These are phyloP conservation scores for Ilyonectria sp. DNA, from an alignment of 2,329 filamentous ascomycete genomes.

Conservation along the genomic window DNA sequence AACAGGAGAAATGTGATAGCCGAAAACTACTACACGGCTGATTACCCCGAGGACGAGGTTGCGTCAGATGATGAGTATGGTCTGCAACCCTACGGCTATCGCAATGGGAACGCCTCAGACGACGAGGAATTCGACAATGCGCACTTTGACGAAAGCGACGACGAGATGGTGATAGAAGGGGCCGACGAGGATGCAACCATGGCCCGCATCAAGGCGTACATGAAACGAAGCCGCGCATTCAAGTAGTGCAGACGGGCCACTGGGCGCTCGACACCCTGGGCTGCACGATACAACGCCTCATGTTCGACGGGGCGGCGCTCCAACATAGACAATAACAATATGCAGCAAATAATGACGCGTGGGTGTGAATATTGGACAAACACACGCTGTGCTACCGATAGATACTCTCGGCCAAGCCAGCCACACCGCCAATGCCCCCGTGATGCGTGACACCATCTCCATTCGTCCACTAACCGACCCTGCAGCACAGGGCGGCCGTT, in stretches of 20 bases:
- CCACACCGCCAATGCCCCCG: constrained; percentile 34
- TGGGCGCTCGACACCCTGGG: constrained; percentile 3
- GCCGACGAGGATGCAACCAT: constrained; percentile 56
- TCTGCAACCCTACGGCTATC: constrained; percentile 69
- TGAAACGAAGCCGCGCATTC: constrained; percentile 53
- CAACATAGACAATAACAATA: constrained; percentile 2
- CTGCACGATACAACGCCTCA: constrained; percentile 6
- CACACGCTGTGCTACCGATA: constrained; percentile 4
- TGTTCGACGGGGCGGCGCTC: not conserved
- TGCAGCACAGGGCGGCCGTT: constrained; percentile 28
- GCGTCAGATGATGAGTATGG: constrained; percentile 73
- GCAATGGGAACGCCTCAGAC: constrained; percentile 68
- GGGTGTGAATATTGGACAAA: constrained; percentile 13
- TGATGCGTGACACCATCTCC: constrained; percentile 33
- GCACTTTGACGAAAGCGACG: constrained; percentile 55
- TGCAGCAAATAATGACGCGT: not conserved
- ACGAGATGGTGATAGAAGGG: constrained; percentile 57
- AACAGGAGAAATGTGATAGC: constrained; percentile 59
- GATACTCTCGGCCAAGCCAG: constrained; percentile 17
- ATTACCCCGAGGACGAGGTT: constrained; percentile 86
- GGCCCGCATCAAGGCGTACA: constrained; percentile 57
- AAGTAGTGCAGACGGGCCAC: constrained; percentile 33
- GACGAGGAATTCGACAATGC: constrained; percentile 67
- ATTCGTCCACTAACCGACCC: constrained; percentile 36
- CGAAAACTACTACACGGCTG: constrained; percentile 84